phyloP scores from a whole-genome alignment of 2,329 filamentous ascomycete genomes.

The Apiospora pterosperma region DNA sequence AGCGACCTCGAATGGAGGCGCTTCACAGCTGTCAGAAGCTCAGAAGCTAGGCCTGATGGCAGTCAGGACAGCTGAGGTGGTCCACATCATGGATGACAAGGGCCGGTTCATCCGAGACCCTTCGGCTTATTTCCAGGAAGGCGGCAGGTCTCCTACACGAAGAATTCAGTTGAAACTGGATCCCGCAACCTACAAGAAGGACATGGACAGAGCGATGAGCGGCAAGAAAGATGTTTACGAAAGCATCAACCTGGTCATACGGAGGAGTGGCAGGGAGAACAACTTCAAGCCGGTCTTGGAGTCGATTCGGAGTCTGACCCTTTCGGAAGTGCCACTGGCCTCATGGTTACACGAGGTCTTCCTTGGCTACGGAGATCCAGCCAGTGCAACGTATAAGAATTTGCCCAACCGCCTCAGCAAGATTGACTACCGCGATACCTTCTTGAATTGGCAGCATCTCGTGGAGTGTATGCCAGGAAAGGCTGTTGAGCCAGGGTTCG shows the following conservation, averaged over 20 bases:
- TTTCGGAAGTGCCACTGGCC: slow-evolving; percentile 82
- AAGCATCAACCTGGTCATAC: slow-evolving; percentile 78
- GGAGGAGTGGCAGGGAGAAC: slow-evolving; percentile 84
- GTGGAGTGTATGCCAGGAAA: slow-evolving; percentile 86
- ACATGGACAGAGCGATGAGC: slow-evolving; percentile 61
- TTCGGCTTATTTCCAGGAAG: slow-evolving; percentile 59
- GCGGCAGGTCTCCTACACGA: slow-evolving; percentile 57
- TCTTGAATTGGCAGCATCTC: slow-evolving; percentile 92
- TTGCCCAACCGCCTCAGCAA: slow-evolving; percentile 73
- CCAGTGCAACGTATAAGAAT: slow-evolving; percentile 81
- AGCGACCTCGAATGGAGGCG: slow-evolving; percentile 51
- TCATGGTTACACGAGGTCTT: slow-evolving; percentile 96
- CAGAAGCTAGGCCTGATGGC: slow-evolving; percentile 66
- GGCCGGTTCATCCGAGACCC: slow-evolving; percentile 68
- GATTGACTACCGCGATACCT: slow-evolving; percentile 90
- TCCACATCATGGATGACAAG: slow-evolving; percentile 83
- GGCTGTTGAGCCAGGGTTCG: slow-evolving; percentile 74
- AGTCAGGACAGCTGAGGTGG: slow-evolving; percentile 79
- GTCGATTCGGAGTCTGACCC: slow-evolving; percentile 80
- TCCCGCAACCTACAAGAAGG: slow-evolving; percentile 69
- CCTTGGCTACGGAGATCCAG: slow-evolving; percentile 92
- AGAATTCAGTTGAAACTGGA: slow-evolving; percentile 81
- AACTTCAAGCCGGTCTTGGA: slow-evolving; percentile 95
- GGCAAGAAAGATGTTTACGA: slow-evolving; percentile 81
- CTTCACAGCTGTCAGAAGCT: slow-evolving; percentile 39